phyloP scores from a whole-genome alignment of 1,284 basidiomycete species.

The Cryptococcus sp. region DNA sequence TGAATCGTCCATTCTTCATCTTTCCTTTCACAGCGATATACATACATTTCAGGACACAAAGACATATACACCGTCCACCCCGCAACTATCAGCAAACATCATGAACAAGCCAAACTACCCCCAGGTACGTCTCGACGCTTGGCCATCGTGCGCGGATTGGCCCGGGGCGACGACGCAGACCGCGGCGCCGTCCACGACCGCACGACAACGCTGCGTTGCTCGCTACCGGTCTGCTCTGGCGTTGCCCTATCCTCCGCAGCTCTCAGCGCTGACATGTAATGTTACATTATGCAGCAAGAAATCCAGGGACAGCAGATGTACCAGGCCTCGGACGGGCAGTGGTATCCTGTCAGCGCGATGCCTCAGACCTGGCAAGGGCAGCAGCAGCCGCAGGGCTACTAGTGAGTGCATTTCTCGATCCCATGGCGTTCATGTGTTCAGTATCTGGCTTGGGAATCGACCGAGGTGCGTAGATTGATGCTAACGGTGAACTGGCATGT shows the following conservation, averaged over 20 bases:
- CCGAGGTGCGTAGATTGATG: too few relatives aligned
- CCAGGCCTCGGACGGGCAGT: constrained; percentile 27
- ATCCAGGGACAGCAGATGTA: constrained; percentile 20
- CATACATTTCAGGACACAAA: not conserved
- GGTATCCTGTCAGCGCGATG: constrained; percentile 21
- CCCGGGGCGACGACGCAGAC: too few relatives aligned
- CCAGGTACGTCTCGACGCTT: constrained; percentile 4
- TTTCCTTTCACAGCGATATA: not conserved
- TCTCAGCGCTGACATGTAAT: not conserved
- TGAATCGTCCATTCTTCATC: not conserved
- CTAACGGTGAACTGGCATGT: not conserved
- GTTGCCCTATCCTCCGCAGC: not conserved
- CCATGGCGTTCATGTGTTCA: not conserved
- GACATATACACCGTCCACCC: not conserved
- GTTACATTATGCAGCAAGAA: not conserved
- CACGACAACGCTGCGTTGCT: not conserved
- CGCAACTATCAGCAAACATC: not conserved
- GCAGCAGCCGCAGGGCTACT: constrained; percentile 10
- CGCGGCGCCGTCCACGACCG: not conserved
- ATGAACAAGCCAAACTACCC: constrained; percentile 14
- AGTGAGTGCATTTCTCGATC: constrained; percentile 6
- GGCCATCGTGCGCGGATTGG: not conserved
- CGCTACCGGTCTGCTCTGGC: not conserved
- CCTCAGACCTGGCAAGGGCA: constrained; percentile 15
- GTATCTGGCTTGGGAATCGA: too few relatives aligned